A percentile compares a stretch with the other conserved stretches of the same genome.
These are phyloP conservation scores for Stagonosporopsis chrysanthemi DNA, from an alignment of 2,329 filamentous ascomycete species.

Conservation along the genomic window DNA sequence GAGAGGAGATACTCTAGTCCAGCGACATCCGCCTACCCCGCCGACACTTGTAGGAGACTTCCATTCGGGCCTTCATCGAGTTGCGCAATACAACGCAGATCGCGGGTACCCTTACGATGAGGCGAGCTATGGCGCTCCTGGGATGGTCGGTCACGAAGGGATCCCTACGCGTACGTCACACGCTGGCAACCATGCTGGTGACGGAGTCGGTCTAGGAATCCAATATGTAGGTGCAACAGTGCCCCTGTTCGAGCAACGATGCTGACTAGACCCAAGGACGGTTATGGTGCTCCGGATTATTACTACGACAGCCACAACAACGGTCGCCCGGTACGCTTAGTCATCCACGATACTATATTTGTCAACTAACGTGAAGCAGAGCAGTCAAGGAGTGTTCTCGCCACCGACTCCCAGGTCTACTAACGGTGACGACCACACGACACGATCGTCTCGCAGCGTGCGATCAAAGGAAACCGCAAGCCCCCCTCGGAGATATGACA, in stretches of 20 bases:
- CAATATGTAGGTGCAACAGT: conserved; percentile 41
- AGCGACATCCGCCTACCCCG: conserved; percentile 49
- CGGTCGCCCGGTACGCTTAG: conserved; percentile 35
- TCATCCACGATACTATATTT: not conserved
- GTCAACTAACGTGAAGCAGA: conserved; percentile 33
- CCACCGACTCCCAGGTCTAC: conserved; percentile 56
- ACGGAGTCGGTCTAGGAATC: conserved; percentile 37
- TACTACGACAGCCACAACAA: conserved; percentile 39
- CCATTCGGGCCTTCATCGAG: conserved; percentile 50
- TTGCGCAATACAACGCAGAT: conserved; percentile 54
- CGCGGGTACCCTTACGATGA: conserved; percentile 49
- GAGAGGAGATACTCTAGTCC: conserved; percentile 46
- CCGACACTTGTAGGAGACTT: conserved; percentile 42
- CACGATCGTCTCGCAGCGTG: conserved; percentile 50
- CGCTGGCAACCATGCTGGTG: conserved; percentile 29
- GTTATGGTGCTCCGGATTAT: conserved; percentile 40
- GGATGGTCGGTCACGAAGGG: conserved; percentile 36
- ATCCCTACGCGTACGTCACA: conserved; percentile 41
- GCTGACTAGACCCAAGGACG: conserved; percentile 40
- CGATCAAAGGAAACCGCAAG: conserved; percentile 33
- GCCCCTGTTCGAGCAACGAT: conserved; percentile 13
- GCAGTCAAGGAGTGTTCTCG: conserved; percentile 38
- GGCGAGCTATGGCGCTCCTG: conserved; percentile 41
- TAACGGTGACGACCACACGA: conserved; percentile 49
- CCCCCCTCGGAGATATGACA: conserved; percentile 35